Evolutionary conservation across 1,284 basidiomycete species (phyloP).

Genomic region (Pyrrhoderma lamaoense): DNA sequence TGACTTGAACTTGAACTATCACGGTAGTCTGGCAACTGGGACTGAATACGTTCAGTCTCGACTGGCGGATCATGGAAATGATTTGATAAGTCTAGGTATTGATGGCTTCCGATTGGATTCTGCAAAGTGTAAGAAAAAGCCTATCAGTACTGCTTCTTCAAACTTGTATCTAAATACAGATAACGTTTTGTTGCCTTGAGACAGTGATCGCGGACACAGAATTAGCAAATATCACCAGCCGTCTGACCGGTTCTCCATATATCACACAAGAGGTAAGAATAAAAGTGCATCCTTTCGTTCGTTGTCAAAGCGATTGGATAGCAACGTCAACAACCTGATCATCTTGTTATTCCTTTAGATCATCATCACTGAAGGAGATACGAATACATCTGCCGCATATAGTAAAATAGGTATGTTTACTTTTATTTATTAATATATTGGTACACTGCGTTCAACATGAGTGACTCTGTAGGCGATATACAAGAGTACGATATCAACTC

Average conservation of each 20-base stretch:
- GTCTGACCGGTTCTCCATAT: conserved; percentile 37
- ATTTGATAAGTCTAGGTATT: conserved; percentile 52
- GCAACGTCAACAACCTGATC: background rate
- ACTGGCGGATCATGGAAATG: conserved; percentile 52
- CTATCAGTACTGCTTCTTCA: background rate
- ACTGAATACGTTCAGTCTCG: conserved; percentile 47
- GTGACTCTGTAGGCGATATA: conserved; percentile 42
- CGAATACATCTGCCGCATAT: conserved; percentile 50
- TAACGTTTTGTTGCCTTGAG: background rate
- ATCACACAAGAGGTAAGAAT: conserved; percentile 53
- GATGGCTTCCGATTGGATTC: conserved; percentile 63
- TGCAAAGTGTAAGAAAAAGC: conserved; percentile 42
- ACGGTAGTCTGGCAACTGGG: conserved; percentile 46
- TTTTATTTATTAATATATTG: too few relatives aligned
- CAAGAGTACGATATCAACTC: conserved; percentile 42
- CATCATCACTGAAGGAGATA: conserved; percentile 44
- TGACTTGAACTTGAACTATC: too few relatives aligned
- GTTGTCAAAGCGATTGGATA: too few relatives aligned
- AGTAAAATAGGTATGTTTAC: conserved; percentile 36
- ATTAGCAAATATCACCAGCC: conserved; percentile 45
- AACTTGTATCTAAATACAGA: background rate
- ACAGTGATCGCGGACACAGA: conserved; percentile 48
- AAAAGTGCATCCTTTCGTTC: too few relatives aligned
- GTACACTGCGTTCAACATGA: too few relatives aligned
- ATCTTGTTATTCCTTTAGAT: conserved; percentile 22